Conservation (phyloP, 169 alveolate species). For the Plasmodium cynomolgi region DNA sequence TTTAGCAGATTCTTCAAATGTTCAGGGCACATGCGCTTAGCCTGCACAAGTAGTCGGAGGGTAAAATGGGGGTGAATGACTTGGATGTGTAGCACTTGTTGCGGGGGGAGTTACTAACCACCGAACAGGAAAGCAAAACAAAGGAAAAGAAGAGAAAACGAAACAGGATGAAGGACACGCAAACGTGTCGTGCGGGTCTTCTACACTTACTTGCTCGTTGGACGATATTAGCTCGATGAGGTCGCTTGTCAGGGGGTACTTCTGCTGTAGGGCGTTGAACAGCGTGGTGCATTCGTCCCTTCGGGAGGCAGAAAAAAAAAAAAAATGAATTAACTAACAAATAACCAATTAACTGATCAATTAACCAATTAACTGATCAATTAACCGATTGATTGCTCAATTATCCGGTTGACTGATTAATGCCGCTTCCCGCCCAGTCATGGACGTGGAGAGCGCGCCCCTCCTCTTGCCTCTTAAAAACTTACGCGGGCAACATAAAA, state of each 20-base stretch:
- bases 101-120: background rate
- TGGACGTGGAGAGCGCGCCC: background rate
- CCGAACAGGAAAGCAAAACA: background rate
- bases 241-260: slow-evolving; percentile 45
- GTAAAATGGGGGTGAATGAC: background rate
- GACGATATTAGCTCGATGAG: slow-evolving; percentile 52
- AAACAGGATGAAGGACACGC: background rate
- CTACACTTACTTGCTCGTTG: slow-evolving; percentile 63
- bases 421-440: background rate
- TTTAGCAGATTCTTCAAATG: slow-evolving; percentile 67
- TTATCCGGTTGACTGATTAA: background rate
- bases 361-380: background rate
- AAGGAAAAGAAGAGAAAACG: background rate
- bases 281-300: slow-evolving; percentile 61
- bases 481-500: slow-evolving; percentile 74
- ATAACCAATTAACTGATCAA: background rate
- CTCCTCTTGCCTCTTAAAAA: background rate
- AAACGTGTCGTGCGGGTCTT: background rate
- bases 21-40: slow-evolving; percentile 74
- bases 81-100: background rate
- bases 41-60: slow-evolving; percentile 1
- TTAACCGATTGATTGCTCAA: background rate
- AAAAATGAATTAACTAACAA: slow-evolving; percentile 24
- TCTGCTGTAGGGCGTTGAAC: slow-evolving; percentile 61
- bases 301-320: slow-evolving; percentile 8